Evolutionary conservation across 352 stramenopile genomes (phyloP).

Genomic region (Elongisporangium prolatum): DNA sequence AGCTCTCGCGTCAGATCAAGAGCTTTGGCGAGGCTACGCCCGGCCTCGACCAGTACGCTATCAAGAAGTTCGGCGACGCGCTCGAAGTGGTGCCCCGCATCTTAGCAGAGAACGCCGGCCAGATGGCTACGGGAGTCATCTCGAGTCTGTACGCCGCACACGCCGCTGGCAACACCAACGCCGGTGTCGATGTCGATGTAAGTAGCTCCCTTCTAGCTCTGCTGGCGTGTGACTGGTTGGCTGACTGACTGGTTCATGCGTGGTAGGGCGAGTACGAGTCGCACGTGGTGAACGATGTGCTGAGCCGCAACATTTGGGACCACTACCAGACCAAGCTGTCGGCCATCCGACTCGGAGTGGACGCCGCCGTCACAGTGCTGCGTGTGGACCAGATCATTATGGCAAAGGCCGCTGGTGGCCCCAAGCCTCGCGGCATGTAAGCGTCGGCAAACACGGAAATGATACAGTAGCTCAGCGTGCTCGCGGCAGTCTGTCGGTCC

Average conservation of each 20-base stretch:
- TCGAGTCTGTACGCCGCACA: slow-evolving; percentile 94
- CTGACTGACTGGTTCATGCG: slow-evolving; percentile 18
- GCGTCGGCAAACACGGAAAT: slow-evolving; percentile 4
- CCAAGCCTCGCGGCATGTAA: slow-evolving; percentile 88
- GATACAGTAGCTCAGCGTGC: slow-evolving; percentile 15
- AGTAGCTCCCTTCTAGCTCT: slow-evolving; percentile 9
- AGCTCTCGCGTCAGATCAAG: slow-evolving; percentile 93
- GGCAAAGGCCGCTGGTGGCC: slow-evolving; percentile 93
- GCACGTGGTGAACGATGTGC: slow-evolving; percentile 75
- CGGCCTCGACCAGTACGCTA: slow-evolving; percentile 99
- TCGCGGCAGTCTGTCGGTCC: slow-evolving; percentile 17
- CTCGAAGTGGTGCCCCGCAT: slow-evolving; percentile 97
- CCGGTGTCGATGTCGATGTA: slow-evolving; percentile 94
- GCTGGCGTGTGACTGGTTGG: slow-evolving; percentile 1
- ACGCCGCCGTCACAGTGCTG: slow-evolving; percentile 98
- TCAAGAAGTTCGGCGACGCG: slow-evolving; percentile 98
- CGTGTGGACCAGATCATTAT: slow-evolving; percentile 99
- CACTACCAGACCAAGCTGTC: slow-evolving; percentile 95
- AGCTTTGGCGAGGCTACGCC: slow-evolving; percentile 94
- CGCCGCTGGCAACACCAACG: slow-evolving; percentile 87
- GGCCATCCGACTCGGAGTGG: slow-evolving; percentile 95
- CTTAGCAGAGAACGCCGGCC: slow-evolving; percentile 97
- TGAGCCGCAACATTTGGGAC: slow-evolving; percentile 88
- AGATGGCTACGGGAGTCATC: slow-evolving; percentile 93
- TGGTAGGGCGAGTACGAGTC: slow-evolving; percentile 65